A percentile compares a stretch with the other conserved stretches of the same genome.
These are phyloP conservation scores for Wallacemonas sp. DNA, from an alignment of 208 protist genomes.

Conservation along the genomic window DNA sequence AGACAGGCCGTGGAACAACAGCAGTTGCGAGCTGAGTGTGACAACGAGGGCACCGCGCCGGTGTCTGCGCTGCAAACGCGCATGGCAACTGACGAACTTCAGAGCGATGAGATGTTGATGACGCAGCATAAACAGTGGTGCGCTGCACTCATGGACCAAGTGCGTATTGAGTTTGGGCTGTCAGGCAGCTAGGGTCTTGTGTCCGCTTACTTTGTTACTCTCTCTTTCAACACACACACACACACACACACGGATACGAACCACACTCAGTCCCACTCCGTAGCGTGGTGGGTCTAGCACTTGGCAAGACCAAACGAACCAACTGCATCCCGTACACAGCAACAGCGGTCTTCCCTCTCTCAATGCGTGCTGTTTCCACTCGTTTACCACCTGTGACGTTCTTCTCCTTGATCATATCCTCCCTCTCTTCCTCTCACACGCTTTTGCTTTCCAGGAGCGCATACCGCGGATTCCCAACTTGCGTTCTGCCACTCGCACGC, in stretches of 20 bases:
- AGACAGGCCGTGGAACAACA: background rate
- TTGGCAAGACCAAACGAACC: too few species aligned
- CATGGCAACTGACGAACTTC: background rate
- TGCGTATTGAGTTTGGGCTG: conserved; percentile 14
- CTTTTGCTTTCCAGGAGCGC: too few species aligned
- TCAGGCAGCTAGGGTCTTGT: background rate
- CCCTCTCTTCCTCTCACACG: background rate
- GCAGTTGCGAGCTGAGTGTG: background rate
- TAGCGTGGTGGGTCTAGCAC: too few species aligned
- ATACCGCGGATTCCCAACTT: too few species aligned
- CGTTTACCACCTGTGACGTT: background rate
- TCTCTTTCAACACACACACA: conserved; percentile 1
- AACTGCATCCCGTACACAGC: too few species aligned
- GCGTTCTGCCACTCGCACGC: too few species aligned
- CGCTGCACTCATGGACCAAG: conserved; percentile 18
- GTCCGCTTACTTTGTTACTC: background rate
- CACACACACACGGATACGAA: background rate
- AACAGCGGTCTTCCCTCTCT: too few species aligned
- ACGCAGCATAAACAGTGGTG: conserved; percentile 50
- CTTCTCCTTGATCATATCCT: background rate
- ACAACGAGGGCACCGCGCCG: too few species aligned
- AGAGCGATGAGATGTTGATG: conserved; percentile 36
- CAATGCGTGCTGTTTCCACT: too few species aligned
- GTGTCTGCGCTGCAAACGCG: too few species aligned
- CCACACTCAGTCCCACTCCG: background rate